Evolutionary conservation across 768 basidiomycete genomes (phyloP).

Genomic region (Tricholomella constricta): DNA sequence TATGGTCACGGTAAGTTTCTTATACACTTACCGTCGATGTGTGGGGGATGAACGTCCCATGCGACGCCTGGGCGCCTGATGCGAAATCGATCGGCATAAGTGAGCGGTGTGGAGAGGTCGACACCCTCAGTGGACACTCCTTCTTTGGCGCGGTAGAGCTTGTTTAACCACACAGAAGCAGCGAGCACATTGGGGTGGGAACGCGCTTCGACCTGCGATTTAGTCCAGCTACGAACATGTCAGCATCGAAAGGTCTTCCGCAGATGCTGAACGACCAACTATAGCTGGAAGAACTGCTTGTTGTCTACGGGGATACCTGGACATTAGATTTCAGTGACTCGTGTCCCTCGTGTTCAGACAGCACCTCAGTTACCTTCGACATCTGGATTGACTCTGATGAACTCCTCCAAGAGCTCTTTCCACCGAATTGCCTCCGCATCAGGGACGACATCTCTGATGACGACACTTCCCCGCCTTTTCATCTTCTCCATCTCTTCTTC

Average conservation of each 20-base stretch:
- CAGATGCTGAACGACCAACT: constrained; percentile 42
- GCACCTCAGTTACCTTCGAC: constrained; percentile 47
- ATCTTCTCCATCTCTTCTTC: constrained; percentile 49
- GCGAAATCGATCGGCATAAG: constrained; percentile 74
- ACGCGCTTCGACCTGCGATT: constrained; percentile 65
- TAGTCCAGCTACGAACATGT: constrained; percentile 38
- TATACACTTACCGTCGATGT: constrained; percentile 40
- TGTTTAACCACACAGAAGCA: constrained; percentile 60
- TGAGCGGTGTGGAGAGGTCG: constrained; percentile 61
- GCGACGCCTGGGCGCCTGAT: constrained; percentile 66
- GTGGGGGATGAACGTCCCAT: constrained; percentile 52
- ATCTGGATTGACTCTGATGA: constrained; percentile 57
- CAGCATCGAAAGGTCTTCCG: not conserved
- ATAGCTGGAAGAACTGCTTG: constrained; percentile 75
- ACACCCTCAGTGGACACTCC: constrained; percentile 48
- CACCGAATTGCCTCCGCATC: constrained; percentile 56
- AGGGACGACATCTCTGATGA: constrained; percentile 63
- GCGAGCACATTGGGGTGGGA: constrained; percentile 67
- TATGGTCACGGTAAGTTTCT: not conserved
- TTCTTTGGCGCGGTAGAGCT: constrained; percentile 53
- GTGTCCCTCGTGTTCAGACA: not conserved
- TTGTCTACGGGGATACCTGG: constrained; percentile 57
- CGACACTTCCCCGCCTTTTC: constrained; percentile 56
- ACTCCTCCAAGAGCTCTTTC: constrained; percentile 58
- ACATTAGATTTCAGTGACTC: not conserved